Percentiles rank a stretch among this genome's conserved stretches.
Conservation (phyloP, 163 green algal species). For the Picocystis sp. region DNA sequence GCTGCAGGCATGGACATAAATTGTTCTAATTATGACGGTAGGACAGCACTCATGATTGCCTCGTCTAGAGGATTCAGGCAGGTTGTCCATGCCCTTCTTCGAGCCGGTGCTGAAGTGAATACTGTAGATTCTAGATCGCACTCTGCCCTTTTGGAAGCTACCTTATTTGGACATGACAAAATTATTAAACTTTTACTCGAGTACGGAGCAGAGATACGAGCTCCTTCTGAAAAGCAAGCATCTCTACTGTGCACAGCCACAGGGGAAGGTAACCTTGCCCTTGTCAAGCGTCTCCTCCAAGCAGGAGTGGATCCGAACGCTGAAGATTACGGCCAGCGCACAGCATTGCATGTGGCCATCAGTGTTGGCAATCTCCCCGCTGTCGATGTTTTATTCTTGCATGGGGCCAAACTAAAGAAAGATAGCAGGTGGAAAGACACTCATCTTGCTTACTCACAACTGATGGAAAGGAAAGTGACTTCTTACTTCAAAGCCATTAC, state of each 20-base stretch:
- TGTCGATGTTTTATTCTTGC: no score
- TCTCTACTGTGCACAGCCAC: conserved; percentile 16
- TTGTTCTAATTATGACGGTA: conserved; percentile 26
- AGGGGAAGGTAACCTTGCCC: conserved; percentile 22
- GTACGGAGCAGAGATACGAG: conserved; percentile 6
- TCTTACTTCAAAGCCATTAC: no score
- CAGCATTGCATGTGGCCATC: conserved; percentile 35
- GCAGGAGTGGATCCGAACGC: conserved; percentile 24
- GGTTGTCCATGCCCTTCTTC: conserved; percentile 16
- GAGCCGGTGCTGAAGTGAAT: conserved; percentile 10
- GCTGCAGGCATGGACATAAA: not conserved
- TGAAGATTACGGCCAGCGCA: conserved; percentile 35
- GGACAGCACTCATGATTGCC: conserved; percentile 29
- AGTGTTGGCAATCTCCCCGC: conserved; percentile 14
- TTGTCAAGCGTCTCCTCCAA: conserved; percentile 25
- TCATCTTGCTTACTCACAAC: no score
- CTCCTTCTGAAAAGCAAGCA: conserved; percentile 4
- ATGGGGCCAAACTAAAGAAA: no score
- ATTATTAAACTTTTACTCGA: conserved; percentile 11
- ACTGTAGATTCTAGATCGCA: conserved; percentile 14
- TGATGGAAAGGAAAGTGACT: no score
- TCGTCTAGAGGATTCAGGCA: conserved; percentile 20
- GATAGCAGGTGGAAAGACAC: no score
- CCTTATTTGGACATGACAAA: conserved; percentile 15
- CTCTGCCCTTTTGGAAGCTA: conserved; percentile 21